These are phyloP conservation scores for Houttuynia cordata DNA, from an alignment of 164 flowering plant genomes.

Conservation along the genomic window DNA sequence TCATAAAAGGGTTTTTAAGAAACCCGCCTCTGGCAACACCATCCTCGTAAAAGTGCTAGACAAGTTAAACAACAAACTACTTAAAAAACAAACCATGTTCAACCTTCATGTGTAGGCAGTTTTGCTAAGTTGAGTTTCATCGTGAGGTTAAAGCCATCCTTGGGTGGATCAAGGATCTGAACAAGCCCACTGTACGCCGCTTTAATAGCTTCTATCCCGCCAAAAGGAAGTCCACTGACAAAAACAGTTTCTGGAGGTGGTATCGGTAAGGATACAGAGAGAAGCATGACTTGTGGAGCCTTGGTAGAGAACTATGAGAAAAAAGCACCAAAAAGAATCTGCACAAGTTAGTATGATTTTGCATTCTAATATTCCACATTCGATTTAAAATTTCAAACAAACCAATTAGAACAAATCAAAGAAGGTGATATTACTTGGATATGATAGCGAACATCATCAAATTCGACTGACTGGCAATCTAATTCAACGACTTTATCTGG, in stretches of 20 bases:
- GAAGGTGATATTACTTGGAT: conserved; percentile 42
- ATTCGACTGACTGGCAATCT: conserved; percentile 85
- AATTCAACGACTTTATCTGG: conserved; percentile 82
- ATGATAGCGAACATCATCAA: conserved; percentile 86
- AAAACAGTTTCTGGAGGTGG: conserved; percentile 83
- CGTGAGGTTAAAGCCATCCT: conserved; percentile 91
- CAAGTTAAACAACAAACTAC: not conserved
- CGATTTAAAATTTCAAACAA: not conserved
- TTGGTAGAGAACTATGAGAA: conserved; percentile 60
- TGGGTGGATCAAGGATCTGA: conserved; percentile 96
- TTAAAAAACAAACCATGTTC: conserved; percentile 37
- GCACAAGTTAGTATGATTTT: not conserved
- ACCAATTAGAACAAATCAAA: not conserved
- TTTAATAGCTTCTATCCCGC: conserved; percentile 91
- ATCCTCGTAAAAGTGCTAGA: not conserved
- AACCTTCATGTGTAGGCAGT: conserved; percentile 89
- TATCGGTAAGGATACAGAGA: conserved; percentile 72
- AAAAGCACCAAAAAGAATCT: not conserved
- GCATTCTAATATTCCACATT: too few relatives aligned
- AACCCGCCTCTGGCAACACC: too few relatives aligned
- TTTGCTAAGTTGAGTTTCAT: conserved; percentile 76
- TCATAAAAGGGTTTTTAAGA: too few relatives aligned
- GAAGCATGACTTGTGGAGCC: conserved; percentile 52
- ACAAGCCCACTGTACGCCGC: conserved; percentile 59
- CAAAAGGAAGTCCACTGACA: conserved; percentile 74